Base-by-base conservation (phyloP, 208 protist genomes). In the Leishmania amazonensis region DNA sequence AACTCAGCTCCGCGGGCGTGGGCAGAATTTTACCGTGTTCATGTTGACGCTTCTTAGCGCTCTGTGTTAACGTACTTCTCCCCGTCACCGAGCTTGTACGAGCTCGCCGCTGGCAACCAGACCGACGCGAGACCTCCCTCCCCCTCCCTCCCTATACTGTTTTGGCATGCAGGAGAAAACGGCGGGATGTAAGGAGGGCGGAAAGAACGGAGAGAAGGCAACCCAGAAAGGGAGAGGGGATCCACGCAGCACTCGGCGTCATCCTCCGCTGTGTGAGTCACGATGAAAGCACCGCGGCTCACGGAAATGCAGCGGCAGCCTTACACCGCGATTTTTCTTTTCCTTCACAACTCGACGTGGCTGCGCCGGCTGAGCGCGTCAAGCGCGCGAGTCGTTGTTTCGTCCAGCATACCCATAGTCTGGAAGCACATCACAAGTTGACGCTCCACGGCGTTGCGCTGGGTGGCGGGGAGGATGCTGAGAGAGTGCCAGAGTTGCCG, bases 371-470 rank as follows among this genome's bases (percentile, higher is more conserved):
- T 35, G 70, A 85, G 60, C 62, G 8, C 65, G 17, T 62, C 24
- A 13, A 93, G 49, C 19, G 88, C 89, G 31, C 76, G 53, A 28
- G 85, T 80, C 11, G 89, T 84, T 21, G 79, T 76, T 49, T 54
- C 67, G 68, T 95, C 90, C 62, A 94, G 78, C 28, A 90, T 75
- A 40, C 88, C 80, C 11, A 85, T 71, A 4, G 75, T 71, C 60
- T 84, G 84, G 49, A 96, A 88, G 79, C 90, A 88, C 78, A 91
- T 88, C 74, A 79, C 75, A 68, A 94, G 67, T 31, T 79, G 73
- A 11, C 73, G 78, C 67, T 86, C 77, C 38, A 96, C 92, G 28
- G 57, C 75, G 35, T 92, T 83, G 28, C 90, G 88, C 77, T 85
- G 75, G 45, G 47, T 67, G 24, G 75, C 64, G 13, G 74, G 85